Base-by-base conservation (phyloP, 352 stramenopile species). In the Paralagenidium karlingii region DNA sequence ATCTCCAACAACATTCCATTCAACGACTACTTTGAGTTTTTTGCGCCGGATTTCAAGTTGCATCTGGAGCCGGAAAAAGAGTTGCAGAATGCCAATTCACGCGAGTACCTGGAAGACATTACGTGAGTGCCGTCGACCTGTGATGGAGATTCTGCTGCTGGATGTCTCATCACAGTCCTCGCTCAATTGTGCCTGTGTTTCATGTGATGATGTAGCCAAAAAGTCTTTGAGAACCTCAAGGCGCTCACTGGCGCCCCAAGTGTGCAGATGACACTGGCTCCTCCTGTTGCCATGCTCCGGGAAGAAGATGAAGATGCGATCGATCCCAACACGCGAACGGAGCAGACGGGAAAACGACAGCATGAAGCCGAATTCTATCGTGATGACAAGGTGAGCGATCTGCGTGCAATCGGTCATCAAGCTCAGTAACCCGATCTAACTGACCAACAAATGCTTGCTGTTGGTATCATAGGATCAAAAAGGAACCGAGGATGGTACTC, bases 21-120 rank as follows among this genome's bases (percentile, higher is more conserved):
- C 66, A 88, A 85, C 44, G 71, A 85, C 47, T 88, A 88, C 59
- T 88, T 86, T 38, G 75, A 86, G 48, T 86, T 82, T 44, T 86
- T 85, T 42, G 69, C 73, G 4, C 79, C 79, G 19, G 77, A 61
- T 26, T 92, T 90, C 49, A 92, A 92, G 45, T 51, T 92, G 25
- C 79, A 92, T 38, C 49, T 92, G 8, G 76, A 90, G 39, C 69
- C 70, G 9, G 73, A 88, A 34, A 47, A 58, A 15, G 71, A 90
- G 11, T 49, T 87, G 18, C 71, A 89, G 33, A 90, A 92, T 43
- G 58, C 51, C 30, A 92, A 92, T 48, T 81, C 74, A n/a, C 68
- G 55, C 33, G 77, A 86, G 39, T 92, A 92, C 38, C 49, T 90
- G 29, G 74, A 92, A 24, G 68, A 90, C 38, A 82, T 78, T 58